Conservation (phyloP, 495 filamentous ascomycete species). For the Aspergillus baeticus region DNA sequence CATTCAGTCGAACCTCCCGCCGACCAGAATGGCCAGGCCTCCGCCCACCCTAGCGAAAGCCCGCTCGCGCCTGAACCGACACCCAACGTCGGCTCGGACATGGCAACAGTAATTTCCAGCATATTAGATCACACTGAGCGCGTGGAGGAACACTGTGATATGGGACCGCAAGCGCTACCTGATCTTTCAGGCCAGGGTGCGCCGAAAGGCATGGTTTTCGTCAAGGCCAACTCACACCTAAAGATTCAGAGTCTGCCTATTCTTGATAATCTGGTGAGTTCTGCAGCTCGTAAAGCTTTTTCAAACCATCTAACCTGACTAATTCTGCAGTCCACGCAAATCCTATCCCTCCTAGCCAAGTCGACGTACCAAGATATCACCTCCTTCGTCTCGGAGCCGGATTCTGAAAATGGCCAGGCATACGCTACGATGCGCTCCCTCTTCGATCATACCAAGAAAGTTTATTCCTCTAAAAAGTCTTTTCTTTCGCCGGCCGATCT, state of each 20-base stretch:
- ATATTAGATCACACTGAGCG: constrained; percentile 51
- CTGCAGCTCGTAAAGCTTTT: not conserved
- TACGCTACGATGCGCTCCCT: constrained; percentile 76
- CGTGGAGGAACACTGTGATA: constrained; percentile 42
- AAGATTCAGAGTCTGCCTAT: constrained; percentile 70
- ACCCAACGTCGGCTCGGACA: constrained; percentile 31
- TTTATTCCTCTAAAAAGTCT: constrained; percentile 68
- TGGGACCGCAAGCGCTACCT: constrained; percentile 37
- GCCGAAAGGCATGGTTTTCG: constrained; percentile 39
- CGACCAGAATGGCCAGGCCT: constrained; percentile 18
- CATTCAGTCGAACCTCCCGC: constrained; percentile 26
- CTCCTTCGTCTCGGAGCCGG: constrained; percentile 65
- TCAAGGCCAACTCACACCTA: constrained; percentile 57
- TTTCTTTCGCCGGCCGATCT: constrained; percentile 74
- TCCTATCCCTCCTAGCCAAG: constrained; percentile 66
- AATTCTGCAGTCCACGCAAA: constrained; percentile 57
- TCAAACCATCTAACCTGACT: not conserved
- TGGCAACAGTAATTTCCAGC: constrained; percentile 40
- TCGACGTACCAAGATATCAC: constrained; percentile 71
- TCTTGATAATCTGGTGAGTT: constrained; percentile 66
- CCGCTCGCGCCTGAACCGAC: constrained; percentile 19
- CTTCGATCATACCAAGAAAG: constrained; percentile 77
- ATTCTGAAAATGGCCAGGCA: constrained; percentile 76
- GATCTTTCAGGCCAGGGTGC: constrained; percentile 28
- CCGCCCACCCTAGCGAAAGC: constrained; percentile 16